Base-by-base conservation (phyloP, 345 rosid genomes). In the Adansonia digitata region DNA sequence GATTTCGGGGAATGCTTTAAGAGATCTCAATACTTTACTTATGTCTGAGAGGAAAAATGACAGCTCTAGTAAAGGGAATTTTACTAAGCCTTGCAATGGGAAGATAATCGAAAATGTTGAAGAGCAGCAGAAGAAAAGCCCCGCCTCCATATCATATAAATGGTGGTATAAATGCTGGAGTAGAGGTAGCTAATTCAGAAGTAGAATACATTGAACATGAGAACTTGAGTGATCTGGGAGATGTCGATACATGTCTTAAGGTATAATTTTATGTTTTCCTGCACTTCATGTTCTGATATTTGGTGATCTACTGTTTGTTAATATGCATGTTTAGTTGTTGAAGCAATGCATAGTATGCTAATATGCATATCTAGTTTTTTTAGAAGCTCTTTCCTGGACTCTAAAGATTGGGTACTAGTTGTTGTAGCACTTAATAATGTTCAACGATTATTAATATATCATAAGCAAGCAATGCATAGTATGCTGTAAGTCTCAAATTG, bases 391-490 rank as follows among this genome's bases (percentile, higher is more conserved):
- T 92, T 56, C 75, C 86, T 78, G 97, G 94, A 48, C 85, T 91
- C 98, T 75, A 94, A 90, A 78, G 92, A 92, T 75, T 94, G 98
- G 98, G 80, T 89, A 72, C 71, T 80, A 64, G 86, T 87, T 74
- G 92, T 97, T 84, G 95, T 89, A 55, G 84, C 99, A 60, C 90
- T 95, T 35, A 95, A 95, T 61, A 86, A 87, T 79, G 88, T 84
- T 68, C 91, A 98, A 6, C 84, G 97, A 61, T 79, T 95, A 75
- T 86, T 98, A 35, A 63, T 88, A 76, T 92, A 82, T 80, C 97
- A 91, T 84, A 90, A 86, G 84, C 95, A 91, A 76, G 77, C 68
- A 31, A 71, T 91, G 89, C 71, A 81, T 55, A 78, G 81, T 78
- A 78, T 90, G 75, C 72, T 92, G 99, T 95, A 85, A 91, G 99